phyloP scores from a whole-genome alignment of 495 filamentous ascomycete genomes.

The Amphirosellinia nigrospora region DNA sequence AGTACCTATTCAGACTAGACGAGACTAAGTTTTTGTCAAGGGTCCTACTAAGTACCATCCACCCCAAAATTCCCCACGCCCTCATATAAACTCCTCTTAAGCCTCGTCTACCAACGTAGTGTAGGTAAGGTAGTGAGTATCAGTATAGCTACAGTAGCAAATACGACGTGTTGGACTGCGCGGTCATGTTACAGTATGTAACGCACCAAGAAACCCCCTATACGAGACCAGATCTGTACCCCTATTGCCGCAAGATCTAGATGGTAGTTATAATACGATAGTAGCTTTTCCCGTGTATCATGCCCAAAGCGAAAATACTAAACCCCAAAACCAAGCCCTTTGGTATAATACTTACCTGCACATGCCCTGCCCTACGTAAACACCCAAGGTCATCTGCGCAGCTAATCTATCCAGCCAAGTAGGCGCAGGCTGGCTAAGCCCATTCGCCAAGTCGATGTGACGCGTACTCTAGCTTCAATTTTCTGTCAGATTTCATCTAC shows the following conservation, averaged over 20 bases:
- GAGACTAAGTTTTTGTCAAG: too few relatives aligned
- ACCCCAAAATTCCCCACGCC: too few relatives aligned
- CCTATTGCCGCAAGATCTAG: not conserved
- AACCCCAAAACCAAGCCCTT: not conserved
- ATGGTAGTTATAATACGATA: not conserved
- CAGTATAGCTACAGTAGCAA: too few relatives aligned
- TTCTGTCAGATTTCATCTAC: not conserved
- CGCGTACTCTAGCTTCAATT: not conserved
- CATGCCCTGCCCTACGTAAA: not conserved
- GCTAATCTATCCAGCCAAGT: not conserved
- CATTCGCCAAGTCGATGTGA: conserved; percentile 9
- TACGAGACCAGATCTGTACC: not conserved
- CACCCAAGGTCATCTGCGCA: not conserved
- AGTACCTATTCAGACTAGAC: too few relatives aligned
- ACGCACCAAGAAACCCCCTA: too few relatives aligned
- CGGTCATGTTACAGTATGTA: not conserved
- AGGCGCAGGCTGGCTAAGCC: not conserved
- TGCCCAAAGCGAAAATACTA: not conserved
- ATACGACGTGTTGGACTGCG: not conserved
- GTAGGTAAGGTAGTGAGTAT: not conserved
- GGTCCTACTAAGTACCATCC: too few relatives aligned
- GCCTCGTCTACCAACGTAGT: not conserved
- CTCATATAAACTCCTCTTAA: too few relatives aligned
- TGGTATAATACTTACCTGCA: not conserved
- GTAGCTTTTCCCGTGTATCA: not conserved